Evolutionary conservation across 192 early-diverging fungal genomes (phyloP).

Genomic region (Lobulomyces angularis): DNA sequence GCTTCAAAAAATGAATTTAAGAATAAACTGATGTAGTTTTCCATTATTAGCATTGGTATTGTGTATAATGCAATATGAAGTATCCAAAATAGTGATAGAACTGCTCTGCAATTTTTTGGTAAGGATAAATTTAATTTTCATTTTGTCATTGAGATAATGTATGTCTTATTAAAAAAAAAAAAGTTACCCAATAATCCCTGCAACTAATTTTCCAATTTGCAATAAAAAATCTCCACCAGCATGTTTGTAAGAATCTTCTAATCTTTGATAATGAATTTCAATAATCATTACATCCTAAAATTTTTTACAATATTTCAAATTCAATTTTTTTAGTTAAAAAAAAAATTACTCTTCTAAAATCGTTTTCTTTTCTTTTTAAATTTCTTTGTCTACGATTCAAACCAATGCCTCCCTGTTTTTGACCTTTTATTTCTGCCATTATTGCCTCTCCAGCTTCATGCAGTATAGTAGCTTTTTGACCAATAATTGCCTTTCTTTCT

Average conservation of each 20-base stretch:
- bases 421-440: conserved; percentile 27
- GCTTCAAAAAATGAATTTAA: conserved; percentile 37
- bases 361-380: conserved; percentile 32
- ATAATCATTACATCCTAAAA: conserved; percentile 36
- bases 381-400: conserved; percentile 22
- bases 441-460: conserved; percentile 35
- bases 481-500: conserved; percentile 38
- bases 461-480: conserved; percentile 29
- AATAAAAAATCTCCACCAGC: conserved; percentile 39
- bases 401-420: conserved; percentile 12
- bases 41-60: conserved; percentile 27
- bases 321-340: background rate
- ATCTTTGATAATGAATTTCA: conserved; percentile 39
- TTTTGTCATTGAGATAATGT: too few species aligned
- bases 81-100: conserved; percentile 42
- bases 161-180: too few species aligned
- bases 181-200: conserved; percentile 30
- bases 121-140: too few species aligned
- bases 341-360: conserved; percentile 34
- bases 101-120: conserved; percentile 14
- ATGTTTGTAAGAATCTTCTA: conserved; percentile 37
- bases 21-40: conserved; percentile 27
- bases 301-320: background rate
- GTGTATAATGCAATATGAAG: conserved; percentile 43
- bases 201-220: conserved; percentile 28